Base-by-base conservation (phyloP, 768 basidiomycete species). In the Coprinellus aureogranulatus region DNA sequence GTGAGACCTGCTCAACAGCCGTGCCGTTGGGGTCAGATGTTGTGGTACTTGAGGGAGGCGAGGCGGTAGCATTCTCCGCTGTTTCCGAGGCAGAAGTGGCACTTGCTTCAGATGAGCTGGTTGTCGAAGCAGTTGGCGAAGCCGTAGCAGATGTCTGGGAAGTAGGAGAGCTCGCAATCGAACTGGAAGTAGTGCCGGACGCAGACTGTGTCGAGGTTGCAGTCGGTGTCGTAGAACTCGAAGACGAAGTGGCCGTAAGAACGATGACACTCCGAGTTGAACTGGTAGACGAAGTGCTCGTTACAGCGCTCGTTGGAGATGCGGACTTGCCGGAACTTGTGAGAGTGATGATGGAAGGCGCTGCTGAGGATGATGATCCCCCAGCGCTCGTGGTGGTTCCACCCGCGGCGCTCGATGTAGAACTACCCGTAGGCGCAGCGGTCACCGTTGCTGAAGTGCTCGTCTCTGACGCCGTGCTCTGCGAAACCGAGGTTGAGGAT, bases 1-100 rank as follows among this genome's bases (percentile, higher is more conserved):
- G 52, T 14, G 73, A 64, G 39, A 70, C 63, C 10, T 70, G 68
- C 42, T 74, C 72, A 28, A 72, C 74, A n/a, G 72, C 68, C 31
- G 75, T 69, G 39, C 54, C 59, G 18, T 58, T 58, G 11, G 65
- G 60, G n/a, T 61, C 62, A 23, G 61, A 48, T 37, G 62, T 59
- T 42, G 59, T 6, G 39, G 59, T 30, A n/a, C 41, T 51, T 0
- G 57, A 27, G 23, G 55, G 16, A 27, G 28, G 37, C 11, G 63
- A 48, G 40, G 45, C 51, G 14, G 65, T 44, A n/a, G 53, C 53
- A 23, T 64, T 59, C 10, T 61, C 61, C 11, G 68, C 66, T 10
- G 69, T 34, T 34, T 34, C 58, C 31, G 66, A 61, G 47, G 62
- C 54, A 46, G 60, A 60, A 50, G 47, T 49, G 45, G 34, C 2